Base-by-base conservation (phyloP, 2,329 filamentous ascomycete species). In the Sporothrix protearum region DNA sequence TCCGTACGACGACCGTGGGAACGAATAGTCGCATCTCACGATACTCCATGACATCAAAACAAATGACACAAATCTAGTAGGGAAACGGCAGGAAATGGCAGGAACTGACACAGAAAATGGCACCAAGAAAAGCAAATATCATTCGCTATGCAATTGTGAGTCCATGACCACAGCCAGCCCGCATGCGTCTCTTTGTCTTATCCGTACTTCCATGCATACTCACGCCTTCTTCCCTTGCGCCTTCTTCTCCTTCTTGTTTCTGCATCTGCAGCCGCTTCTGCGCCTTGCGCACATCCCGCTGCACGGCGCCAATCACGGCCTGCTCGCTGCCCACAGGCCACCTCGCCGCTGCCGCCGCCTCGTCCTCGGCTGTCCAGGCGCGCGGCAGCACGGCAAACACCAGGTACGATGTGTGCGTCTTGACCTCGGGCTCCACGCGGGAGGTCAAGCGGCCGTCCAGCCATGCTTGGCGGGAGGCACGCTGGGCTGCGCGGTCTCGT, bases 331-430 rank as follows among this genome's bases (percentile, higher is more conserved):
- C 85, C 69, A 88, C 87, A 0, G 89, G 88, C 87, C 89, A 93
- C 74, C 85, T 87, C 69, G 86, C 83, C 75, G 86, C 82, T 68
- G 90, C 89, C 39, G 85, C 85, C 42, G 86, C 86, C 81, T 99
- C 96, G 75, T 97, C 93, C 73, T 91, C 92, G 47, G 88, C 90
- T 0, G 85, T 90, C 96, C 96, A 99, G 74, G 92, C 90, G 57
- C 89, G 86, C n/a, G 96, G 95, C 73, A 99, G 81, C 2, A 96
- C 84, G 0, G 96, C 96, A 82, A 99, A 99, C 4, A 96, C 92
- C 4, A 99, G 86, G 79, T 99, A 99, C n/a, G 92, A 96, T 0
- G 96, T 99, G 81, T 99, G 96, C 8, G 92, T 96, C 85, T 97
- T 97, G 73, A 98, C 83, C 77, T 99, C 96, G 0, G 89, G 83